phyloP scores from a whole-genome alignment of 306 rosid genomes.

The Fragaria ananassa region DNA sequence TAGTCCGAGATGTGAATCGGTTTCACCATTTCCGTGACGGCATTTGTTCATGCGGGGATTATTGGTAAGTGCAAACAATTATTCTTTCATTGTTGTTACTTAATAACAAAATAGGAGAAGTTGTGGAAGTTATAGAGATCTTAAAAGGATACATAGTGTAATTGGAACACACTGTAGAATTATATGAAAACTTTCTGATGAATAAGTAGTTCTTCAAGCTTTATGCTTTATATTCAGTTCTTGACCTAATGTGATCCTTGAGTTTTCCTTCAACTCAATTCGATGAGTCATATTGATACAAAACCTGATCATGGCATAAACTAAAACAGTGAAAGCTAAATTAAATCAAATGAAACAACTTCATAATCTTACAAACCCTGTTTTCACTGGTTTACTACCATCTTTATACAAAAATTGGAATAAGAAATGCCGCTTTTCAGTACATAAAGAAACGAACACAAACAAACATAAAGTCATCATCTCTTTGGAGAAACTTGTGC shows the following conservation, averaged over 20 bases:
- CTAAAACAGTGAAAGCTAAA: not conserved
- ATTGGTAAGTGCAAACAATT: constrained; percentile 54
- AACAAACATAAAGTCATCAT: not conserved
- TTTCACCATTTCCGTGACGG: constrained; percentile 81
- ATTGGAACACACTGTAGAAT: not conserved
- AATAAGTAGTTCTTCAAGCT: not conserved
- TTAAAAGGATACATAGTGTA: constrained; percentile 2
- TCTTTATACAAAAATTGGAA: not conserved
- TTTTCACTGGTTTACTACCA: not conserved
- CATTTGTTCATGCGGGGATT: constrained; percentile 85
- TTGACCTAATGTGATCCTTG: not conserved
- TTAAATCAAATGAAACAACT: not conserved
- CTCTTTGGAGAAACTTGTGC: not conserved
- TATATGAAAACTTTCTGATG: not conserved
- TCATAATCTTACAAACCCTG: not conserved
- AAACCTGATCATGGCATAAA: not conserved
- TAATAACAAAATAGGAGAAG: not conserved
- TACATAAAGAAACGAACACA: not conserved
- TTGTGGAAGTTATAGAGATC: constrained; percentile 15
- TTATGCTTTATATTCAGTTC: not conserved
- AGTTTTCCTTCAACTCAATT: not conserved
- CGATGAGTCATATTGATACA: not conserved
- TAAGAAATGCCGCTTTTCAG: not conserved
- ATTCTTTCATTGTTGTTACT: constrained; percentile 6
- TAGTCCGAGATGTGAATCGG: constrained; percentile 90